Conservation (phyloP, 306 rosid genomes). For the Pyrus betulifolia region DNA sequence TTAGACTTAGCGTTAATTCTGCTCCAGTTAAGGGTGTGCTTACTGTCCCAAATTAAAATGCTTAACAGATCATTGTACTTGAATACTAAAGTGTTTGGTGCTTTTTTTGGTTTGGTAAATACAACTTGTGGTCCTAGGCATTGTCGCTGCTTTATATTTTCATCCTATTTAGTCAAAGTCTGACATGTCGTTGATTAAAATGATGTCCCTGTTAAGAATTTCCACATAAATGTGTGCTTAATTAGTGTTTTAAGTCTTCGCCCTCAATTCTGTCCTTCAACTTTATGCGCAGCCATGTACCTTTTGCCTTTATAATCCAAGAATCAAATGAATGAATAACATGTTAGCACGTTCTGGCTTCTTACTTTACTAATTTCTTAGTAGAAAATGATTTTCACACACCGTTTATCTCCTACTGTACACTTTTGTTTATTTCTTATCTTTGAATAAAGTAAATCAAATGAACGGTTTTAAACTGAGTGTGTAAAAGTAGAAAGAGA, state of each 20-base stretch:
- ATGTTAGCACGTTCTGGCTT: background rate
- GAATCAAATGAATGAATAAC: background rate
- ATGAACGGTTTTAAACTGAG: accelerated
- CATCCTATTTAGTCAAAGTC: background rate
- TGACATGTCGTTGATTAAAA: background rate
- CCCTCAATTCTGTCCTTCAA: background rate
- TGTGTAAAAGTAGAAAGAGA: too few species aligned
- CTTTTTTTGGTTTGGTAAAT: background rate
- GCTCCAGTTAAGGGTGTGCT: too few species aligned
- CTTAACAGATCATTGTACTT: background rate
- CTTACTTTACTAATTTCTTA: background rate
- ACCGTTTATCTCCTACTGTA: too few species aligned
- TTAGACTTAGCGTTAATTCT: background rate
- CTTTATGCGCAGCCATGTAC: background rate
- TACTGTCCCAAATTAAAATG: background rate
- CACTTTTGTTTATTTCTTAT: too few species aligned
- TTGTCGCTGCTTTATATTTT: background rate
- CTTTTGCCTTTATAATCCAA: background rate
- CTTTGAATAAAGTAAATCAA: too few species aligned
- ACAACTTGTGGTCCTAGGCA: background rate
- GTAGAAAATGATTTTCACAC: background rate
- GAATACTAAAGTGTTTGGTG: background rate
- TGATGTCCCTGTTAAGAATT: background rate
- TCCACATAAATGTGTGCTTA: background rate
- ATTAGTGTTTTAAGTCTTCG: background rate